Conservation (phyloP, 305 asterid genomes). For the Lippia alba region DNA sequence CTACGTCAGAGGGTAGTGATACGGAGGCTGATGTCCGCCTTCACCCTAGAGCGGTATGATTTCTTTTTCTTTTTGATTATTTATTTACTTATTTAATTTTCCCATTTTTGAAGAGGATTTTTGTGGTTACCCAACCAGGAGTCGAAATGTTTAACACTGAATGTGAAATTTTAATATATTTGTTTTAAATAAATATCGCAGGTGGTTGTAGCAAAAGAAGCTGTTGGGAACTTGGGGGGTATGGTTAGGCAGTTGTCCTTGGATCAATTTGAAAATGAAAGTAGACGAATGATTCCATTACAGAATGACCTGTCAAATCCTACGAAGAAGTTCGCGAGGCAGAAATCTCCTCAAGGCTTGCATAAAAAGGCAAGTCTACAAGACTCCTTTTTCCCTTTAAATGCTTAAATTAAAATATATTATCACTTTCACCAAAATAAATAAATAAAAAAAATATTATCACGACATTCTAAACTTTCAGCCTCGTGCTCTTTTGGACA, state of each 20-base stretch:
- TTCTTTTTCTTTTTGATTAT: background rate
- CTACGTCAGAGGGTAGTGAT: conserved; percentile 83
- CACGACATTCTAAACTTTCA: background rate
- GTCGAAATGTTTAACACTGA: background rate
- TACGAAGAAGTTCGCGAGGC: conserved; percentile 78
- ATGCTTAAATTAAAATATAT: conserved; percentile 2
- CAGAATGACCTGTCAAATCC: conserved; percentile 83
- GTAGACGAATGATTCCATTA: conserved; percentile 87
- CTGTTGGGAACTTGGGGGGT: conserved; percentile 95
- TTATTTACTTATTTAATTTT: too few species aligned
- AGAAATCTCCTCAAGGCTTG: conserved; percentile 96
- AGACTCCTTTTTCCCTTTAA: conserved; percentile 10
- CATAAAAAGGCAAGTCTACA: conserved; percentile 84
- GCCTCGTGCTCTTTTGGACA: conserved; percentile 31
- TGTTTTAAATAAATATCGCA: conserved; percentile 40
- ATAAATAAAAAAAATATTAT: background rate
- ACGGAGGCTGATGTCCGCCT: conserved; percentile 89
- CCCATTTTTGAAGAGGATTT: too few species aligned
- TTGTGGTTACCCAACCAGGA: too few species aligned
- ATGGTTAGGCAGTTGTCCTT: conserved; percentile 96
- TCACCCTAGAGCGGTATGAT: conserved; percentile 94
- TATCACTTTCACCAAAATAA: too few species aligned
- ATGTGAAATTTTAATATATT: conserved; percentile 26
- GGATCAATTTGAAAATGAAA: conserved; percentile 99
- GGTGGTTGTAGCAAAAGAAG: conserved; percentile 99